These are phyloP conservation scores for Phytophthora sp. DNA, from an alignment of 352 stramenopile genomes.

Conservation along the genomic window DNA sequence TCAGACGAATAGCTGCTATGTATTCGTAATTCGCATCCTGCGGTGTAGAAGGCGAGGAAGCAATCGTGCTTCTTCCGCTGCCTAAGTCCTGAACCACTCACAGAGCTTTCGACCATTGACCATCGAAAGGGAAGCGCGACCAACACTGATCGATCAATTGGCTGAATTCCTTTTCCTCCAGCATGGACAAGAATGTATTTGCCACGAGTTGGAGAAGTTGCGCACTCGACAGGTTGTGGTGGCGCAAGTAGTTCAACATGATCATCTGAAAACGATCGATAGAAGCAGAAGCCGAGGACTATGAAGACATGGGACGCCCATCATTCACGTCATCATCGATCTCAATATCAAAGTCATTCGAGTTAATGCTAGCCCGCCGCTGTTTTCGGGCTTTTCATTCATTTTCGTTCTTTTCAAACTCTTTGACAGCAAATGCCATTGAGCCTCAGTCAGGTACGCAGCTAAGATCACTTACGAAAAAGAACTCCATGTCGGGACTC, in stretches of 20 bases:
- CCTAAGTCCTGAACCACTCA: conserved; percentile 49
- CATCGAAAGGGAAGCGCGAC: conserved; percentile 38
- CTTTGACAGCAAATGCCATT: conserved; percentile 68
- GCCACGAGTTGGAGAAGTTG: conserved; percentile 55
- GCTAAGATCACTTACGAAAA: conserved; percentile 75
- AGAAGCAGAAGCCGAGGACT: conserved; percentile 17
- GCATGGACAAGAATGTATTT: conserved; percentile 47
- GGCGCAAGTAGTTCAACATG: conserved; percentile 64
- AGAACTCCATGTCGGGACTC: conserved; percentile 68
- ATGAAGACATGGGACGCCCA: conserved; percentile 1
- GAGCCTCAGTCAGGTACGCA: conserved; percentile 59
- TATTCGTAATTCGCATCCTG: conserved; percentile 26
- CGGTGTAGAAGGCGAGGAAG: background rate
- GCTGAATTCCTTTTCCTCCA: conserved; percentile 52
- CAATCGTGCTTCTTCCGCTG: background rate
- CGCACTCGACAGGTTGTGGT: conserved; percentile 49
- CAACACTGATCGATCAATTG: conserved; percentile 50
- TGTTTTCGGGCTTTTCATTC: conserved; percentile 38
- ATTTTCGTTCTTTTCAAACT: conserved; percentile 63
- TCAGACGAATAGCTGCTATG: conserved; percentile 39
- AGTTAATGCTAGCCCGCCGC: conserved; percentile 11
- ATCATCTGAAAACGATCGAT: conserved; percentile 69
- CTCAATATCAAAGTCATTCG: conserved; percentile 14
- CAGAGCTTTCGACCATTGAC: conserved; percentile 55
- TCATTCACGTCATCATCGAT: conserved; percentile 26